Evolutionary conservation across 1,284 basidiomycete species (phyloP).

Genomic region (Naganishia albida): DNA sequence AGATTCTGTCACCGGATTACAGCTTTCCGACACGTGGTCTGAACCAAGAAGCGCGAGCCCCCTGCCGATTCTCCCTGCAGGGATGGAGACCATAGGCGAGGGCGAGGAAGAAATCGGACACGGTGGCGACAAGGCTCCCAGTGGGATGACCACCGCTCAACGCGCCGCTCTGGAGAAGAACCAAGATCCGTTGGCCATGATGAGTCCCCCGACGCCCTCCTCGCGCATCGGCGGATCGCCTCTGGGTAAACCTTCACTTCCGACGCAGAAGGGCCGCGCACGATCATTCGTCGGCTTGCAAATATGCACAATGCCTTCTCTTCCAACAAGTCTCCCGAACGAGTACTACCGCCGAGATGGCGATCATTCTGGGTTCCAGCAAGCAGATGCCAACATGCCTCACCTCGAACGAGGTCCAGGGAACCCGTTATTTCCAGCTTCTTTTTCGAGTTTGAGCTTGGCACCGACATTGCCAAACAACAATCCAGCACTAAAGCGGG

Average conservation of each 20-base stretch:
- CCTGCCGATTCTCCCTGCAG: constrained; percentile 43
- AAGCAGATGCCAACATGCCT: constrained; percentile 32
- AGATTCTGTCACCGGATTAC: constrained; percentile 6
- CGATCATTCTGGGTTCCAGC: constrained; percentile 25
- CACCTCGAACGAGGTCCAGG: constrained; percentile 48
- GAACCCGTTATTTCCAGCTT: constrained; percentile 48
- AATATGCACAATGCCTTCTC: constrained; percentile 43
- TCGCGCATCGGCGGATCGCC: constrained; percentile 15
- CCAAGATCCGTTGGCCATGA: constrained; percentile 39
- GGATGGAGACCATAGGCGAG: constrained; percentile 45
- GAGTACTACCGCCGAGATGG: constrained; percentile 18
- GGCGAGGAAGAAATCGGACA: constrained; percentile 34
- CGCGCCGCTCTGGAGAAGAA: constrained; percentile 23
- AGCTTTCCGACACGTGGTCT: constrained; percentile 4
- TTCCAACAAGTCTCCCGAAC: constrained; percentile 20
- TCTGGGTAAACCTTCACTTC: constrained; percentile 12
- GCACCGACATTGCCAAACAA: constrained; percentile 46
- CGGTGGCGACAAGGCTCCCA: not conserved
- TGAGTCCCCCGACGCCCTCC: constrained; percentile 30
- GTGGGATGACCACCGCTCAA: constrained; percentile 30
- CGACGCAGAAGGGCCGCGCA: constrained; percentile 30
- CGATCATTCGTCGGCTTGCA: constrained; percentile 50
- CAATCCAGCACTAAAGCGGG: constrained; percentile 36
- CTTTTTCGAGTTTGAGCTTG: constrained; percentile 44
- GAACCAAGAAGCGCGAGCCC: constrained; percentile 32